phyloP scores from a whole-genome alignment of 257 asterid species.

The Perilla frutescens region DNA sequence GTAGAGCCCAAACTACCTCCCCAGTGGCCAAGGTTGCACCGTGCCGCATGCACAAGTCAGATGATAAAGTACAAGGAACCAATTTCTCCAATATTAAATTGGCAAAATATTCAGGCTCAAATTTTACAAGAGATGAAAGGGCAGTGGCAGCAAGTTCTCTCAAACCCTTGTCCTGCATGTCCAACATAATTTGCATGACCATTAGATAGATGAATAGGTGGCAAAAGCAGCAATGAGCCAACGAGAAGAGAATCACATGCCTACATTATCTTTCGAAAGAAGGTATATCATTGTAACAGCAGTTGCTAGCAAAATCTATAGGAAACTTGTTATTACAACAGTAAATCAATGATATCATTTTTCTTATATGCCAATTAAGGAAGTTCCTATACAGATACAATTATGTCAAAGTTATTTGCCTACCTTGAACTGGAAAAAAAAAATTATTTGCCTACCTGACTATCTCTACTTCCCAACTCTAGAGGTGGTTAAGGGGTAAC shows the following conservation, averaged over 20 bases:
- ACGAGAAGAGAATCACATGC: conserved; percentile 33
- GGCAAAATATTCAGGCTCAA: conserved; percentile 82
- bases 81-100: conserved; percentile 63
- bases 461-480: conserved; percentile 21
- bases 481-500: conserved; percentile 11
- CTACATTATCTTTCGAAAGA: neutral
- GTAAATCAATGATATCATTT: conserved; percentile 12
- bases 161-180: conserved; percentile 86
- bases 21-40: conserved; percentile 96
- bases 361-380: conserved; percentile 1
- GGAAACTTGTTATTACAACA: conserved; percentile 9
- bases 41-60: conserved; percentile 96
- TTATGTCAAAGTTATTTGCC: conserved; percentile 11
- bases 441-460: conserved; percentile 19
- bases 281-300: conserved; percentile 5
- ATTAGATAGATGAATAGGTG: conserved; percentile 32
- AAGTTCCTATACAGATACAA: conserved; percentile 16
- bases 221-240: conserved; percentile 25
- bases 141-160: conserved; percentile 96
- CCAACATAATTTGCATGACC: conserved; percentile 36
- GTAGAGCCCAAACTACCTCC: conserved; percentile 82
- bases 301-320: conserved; percentile 9
- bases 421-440: neutral
- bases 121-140: conserved; percentile 81
- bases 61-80: conserved; percentile 81